These are phyloP conservation scores for Globisporangium radiosum DNA, from an alignment of 352 stramenopile species.

Conservation along the genomic window DNA sequence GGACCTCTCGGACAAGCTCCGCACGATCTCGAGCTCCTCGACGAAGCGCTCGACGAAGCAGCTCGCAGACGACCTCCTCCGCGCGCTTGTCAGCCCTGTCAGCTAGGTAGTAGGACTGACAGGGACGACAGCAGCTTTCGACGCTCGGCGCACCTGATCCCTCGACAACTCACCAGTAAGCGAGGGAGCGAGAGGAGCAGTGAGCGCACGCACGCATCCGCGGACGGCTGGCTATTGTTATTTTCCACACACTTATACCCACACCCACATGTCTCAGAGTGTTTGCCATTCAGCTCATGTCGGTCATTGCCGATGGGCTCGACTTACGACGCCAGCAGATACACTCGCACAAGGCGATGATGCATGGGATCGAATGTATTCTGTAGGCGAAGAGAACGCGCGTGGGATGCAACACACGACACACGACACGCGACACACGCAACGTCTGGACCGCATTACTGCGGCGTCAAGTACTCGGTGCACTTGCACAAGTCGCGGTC, in stretches of 20 bases:
- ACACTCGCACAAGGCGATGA: too few species aligned
- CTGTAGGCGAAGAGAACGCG: too few species aligned
- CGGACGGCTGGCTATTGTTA: constrained; percentile 1
- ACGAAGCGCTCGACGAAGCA: constrained; percentile 70
- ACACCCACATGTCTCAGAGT: too few species aligned
- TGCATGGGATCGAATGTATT: too few species aligned
- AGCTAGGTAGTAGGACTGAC: constrained; percentile 24
- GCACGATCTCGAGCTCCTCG: constrained; percentile 44
- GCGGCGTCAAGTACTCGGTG: constrained; percentile 61
- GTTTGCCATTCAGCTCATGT: too few species aligned
- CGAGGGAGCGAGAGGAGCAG: neutral
- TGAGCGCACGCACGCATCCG: neutral
- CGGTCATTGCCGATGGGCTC: too few species aligned
- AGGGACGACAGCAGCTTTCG: neutral
- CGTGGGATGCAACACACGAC: neutral
- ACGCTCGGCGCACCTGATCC: too few species aligned
- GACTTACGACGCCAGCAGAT: too few species aligned
- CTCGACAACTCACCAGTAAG: neutral
- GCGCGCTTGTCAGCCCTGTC: constrained; percentile 48
- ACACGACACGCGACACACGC: neutral
- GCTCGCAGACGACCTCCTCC: constrained; percentile 58
- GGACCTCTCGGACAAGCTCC: constrained; percentile 49
- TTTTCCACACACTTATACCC: neutral
- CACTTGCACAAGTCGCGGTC: constrained; percentile 81
- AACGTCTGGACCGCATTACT: constrained; percentile 11